Evolutionary conservation across 306 rosid species (phyloP), one percentile per base, ranked within the genome.

Genomic region (Cicer pinnatifidum): DNA sequence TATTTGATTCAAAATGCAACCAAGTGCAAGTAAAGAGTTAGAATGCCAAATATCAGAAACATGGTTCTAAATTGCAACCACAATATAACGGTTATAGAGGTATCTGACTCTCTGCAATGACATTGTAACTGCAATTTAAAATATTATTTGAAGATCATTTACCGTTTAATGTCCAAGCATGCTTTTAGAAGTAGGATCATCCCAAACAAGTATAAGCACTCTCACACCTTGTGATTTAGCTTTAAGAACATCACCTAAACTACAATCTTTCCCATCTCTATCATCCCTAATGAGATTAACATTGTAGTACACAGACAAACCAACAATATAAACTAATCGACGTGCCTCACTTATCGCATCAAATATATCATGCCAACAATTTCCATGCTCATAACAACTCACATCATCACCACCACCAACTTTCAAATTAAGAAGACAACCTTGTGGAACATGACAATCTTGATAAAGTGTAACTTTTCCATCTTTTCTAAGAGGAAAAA

Each of bases 161-260:
- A 92, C 97, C 83, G 85, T 84, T 83, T 82, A 86, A 67, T 71
- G 59, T 75, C 97, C 97, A 83, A 91, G 73, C 56, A 90, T 15
- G 75, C 87, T 89, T 7, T 48, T 77, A 37, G 98, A 93, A 74
- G 94, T 89, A 52, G 96, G 98, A 85, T 93, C 97, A 65, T 89
- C 98, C 97, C 97, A 93, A 46, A 93, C 85, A 75, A 93, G 96
- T 37, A 93, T 92, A 81, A 91, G 73, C 69, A 93, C 96, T 82
- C 92, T 88, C 46, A 89, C 94, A 76, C 97, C 96, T 72, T 85
- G 91, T 46, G 96, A 93, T 79, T 93, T 93, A 8, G 76, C 62
- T 79, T 88, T 93, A 33, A 91, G 92, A 82, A 93, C 91, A 13
- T 91, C 90, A 53, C 98, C 97, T 67, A 93, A 78, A 23, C 69